A percentile compares a stretch with the other conserved stretches of the same genome.
These are phyloP conservation scores for Talaromyces sp. DNA, from an alignment of 2,329 filamentous ascomycete species.

Conservation along the genomic window DNA sequence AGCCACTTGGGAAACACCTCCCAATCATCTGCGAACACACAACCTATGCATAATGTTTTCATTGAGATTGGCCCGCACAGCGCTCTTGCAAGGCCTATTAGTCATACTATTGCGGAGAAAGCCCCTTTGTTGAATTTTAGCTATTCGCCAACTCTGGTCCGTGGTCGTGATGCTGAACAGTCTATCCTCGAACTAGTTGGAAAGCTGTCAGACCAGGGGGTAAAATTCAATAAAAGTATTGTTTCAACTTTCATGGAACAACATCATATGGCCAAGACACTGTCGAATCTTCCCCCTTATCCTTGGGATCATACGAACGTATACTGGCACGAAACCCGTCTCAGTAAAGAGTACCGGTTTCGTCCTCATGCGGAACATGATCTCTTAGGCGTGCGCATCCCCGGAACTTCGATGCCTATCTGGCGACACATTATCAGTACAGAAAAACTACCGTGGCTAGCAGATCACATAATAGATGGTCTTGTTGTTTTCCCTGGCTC, in stretches of 20 bases:
- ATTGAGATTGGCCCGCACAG: slow-evolving; percentile 18
- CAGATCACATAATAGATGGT: slow-evolving; percentile 26
- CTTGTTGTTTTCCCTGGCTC: slow-evolving; percentile 26
- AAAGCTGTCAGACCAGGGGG: neutral
- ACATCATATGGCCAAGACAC: neutral
- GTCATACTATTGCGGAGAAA: slow-evolving; percentile 6
- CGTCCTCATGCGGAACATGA: slow-evolving; percentile 1
- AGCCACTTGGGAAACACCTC: neutral
- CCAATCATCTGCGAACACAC: neutral
- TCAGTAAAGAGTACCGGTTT: neutral
- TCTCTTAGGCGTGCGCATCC: slow-evolving; percentile 8
- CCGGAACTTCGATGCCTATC: slow-evolving; percentile 18
- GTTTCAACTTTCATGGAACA: neutral
- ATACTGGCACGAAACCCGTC: slow-evolving; percentile 16
- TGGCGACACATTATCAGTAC: slow-evolving; percentile 27
- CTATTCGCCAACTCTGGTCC: slow-evolving; percentile 14
- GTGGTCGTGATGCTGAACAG: slow-evolving; percentile 27
- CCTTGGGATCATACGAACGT: slow-evolving; percentile 14
- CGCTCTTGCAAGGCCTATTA: slow-evolving; percentile 12
- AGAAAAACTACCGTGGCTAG: slow-evolving; percentile 27
- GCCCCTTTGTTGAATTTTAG: neutral
- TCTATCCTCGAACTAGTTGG: neutral
- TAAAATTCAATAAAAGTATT: neutral
- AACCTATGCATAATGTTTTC: neutral
- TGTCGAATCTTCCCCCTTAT: slow-evolving; percentile 17